phyloP scores from a whole-genome alignment of 768 basidiomycete genomes.

The Tylopilus plumbeoviolaceoides region DNA sequence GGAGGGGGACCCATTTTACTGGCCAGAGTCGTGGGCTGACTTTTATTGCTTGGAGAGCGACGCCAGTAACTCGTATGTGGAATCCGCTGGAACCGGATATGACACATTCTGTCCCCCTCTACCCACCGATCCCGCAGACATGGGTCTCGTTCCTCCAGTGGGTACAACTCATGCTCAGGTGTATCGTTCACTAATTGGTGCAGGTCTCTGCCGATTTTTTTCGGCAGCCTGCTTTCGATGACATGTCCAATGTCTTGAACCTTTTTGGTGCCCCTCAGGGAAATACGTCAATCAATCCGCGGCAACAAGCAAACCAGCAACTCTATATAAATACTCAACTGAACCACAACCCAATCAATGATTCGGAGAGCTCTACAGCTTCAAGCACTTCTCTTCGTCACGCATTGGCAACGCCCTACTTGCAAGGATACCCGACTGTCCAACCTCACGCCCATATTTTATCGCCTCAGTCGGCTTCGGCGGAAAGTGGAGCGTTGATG shows the following conservation, averaged over 20 bases:
- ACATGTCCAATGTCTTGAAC: background rate
- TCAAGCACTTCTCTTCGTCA: constrained; percentile 9
- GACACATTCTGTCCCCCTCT: background rate
- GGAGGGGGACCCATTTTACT: constrained; percentile 1
- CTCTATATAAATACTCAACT: constrained; percentile 23
- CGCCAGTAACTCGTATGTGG: background rate
- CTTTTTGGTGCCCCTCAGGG: background rate
- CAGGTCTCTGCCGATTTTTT: constrained; percentile 4
- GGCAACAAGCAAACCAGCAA: constrained; percentile 5
- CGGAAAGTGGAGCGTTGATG: constrained; percentile 1
- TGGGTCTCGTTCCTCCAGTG: constrained; percentile 4
- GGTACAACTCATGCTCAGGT: constrained; percentile 2
- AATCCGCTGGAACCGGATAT: background rate
- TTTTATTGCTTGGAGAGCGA: background rate
- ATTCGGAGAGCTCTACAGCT: constrained; percentile 15
- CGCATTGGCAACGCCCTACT: constrained; percentile 9
- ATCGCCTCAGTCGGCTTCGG: constrained; percentile 11
- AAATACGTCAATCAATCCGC: background rate
- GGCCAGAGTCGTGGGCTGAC: constrained; percentile 6
- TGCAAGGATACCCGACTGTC: background rate
- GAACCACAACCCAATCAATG: background rate
- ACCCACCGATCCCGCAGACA: background rate
- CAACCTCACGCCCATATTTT: constrained; percentile 4
- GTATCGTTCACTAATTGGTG: constrained; percentile 1
- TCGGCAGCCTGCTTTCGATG: background rate